Conservation (phyloP, 1,139 yeast species). For the Geotrichum aggregatum region DNA sequence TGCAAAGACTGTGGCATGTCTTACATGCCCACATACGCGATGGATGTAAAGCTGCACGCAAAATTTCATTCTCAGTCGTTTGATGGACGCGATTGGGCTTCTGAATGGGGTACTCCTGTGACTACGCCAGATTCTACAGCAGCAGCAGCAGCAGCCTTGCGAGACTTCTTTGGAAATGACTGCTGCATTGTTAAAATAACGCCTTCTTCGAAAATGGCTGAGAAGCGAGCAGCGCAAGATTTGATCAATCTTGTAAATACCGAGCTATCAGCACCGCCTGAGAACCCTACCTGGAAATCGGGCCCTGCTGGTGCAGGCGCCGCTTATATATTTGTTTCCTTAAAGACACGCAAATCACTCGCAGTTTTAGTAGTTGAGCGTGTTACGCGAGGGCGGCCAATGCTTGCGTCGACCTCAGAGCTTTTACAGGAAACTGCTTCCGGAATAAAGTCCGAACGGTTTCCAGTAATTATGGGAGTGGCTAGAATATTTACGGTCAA, state of each 20-base stretch:
- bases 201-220: conserved; percentile 32
- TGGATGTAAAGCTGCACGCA: conserved; percentile 49
- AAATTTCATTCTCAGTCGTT: conserved; percentile 44
- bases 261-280: conserved; percentile 57
- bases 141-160: no score
- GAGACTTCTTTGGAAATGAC: background rate
- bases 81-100: conserved; percentile 47
- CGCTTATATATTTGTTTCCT: conserved; percentile 49
- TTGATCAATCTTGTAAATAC: conserved; percentile 52
- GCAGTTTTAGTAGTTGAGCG: conserved; percentile 51
- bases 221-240: conserved; percentile 37
- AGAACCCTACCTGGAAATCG: conserved; percentile 47
- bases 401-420: conserved; percentile 40
- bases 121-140: background rate
- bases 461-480: conserved; percentile 47
- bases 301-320: conserved; percentile 29
- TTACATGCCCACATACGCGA: conserved; percentile 44
- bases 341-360: conserved; percentile 44
- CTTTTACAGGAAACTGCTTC: conserved; percentile 34
- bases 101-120: conserved; percentile 37
- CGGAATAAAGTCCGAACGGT: background rate
- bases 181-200: conserved; percentile 36
- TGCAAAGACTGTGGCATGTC: conserved; percentile 62
- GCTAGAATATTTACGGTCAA: conserved; percentile 64
- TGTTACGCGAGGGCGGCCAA: conserved; percentile 44